Evolutionary conservation across 257 asterid genomes (phyloP).

Genomic region (Ballota nigra): DNA sequence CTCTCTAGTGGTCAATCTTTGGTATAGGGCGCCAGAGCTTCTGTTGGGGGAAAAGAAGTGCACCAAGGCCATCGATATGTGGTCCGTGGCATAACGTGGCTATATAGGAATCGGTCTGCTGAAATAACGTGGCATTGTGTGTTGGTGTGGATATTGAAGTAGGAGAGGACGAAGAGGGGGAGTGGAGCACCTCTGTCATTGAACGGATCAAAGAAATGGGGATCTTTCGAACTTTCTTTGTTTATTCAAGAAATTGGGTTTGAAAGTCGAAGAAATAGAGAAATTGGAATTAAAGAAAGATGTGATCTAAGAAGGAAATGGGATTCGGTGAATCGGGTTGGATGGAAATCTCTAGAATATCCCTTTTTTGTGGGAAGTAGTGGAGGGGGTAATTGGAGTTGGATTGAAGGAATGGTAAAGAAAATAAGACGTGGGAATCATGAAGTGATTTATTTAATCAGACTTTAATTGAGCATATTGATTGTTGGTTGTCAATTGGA

Average conservation of each 20-base stretch:
- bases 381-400: slow-evolving; percentile 44
- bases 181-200: slow-evolving; percentile 98
- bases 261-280: slow-evolving; percentile 22
- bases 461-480: slow-evolving; percentile 20
- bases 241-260: slow-evolving; percentile 32
- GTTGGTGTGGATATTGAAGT: slow-evolving; percentile 76
- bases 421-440: slow-evolving; percentile 73
- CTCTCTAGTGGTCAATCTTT: no score
- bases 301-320: slow-evolving; percentile 8
- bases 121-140: slow-evolving; percentile 65
- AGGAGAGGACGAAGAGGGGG: slow-evolving; percentile 79
- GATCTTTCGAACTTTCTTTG: slow-evolving; percentile 24
- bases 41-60: no score
- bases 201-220: slow-evolving; percentile 40
- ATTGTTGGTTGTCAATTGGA: no score
- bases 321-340: slow-evolving; percentile 31
- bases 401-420: slow-evolving; percentile 52
- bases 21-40: no score
- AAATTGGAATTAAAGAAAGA: slow-evolving; percentile 19
- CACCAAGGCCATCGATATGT: no score
- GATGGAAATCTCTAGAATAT: slow-evolving; percentile 27
- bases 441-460: slow-evolving; percentile 36
- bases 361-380: background rate
- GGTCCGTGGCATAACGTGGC: no score
- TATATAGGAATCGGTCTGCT: slow-evolving; percentile 42